Evolutionary conservation across 495 filamentous ascomycete genomes (phyloP), one percentile per base, ranked within the genome.

Genomic region (Cercophora newfieldiana): DNA sequence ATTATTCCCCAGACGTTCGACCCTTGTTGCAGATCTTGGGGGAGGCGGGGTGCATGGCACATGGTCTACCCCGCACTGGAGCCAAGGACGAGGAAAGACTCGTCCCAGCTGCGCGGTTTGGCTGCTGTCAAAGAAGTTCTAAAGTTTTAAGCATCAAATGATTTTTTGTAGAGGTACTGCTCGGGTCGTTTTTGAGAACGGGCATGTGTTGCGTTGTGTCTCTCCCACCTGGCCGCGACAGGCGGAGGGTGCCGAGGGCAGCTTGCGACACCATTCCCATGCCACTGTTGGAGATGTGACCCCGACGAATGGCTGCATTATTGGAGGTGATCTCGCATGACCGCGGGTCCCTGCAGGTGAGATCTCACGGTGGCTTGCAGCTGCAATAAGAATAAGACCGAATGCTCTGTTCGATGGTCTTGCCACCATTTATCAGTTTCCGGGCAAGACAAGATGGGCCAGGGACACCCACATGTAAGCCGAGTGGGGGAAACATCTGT

Each of bases 31-130:
- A 44, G 37, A 44, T 44, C 37, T 14, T 44, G 37, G 37, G n/a
- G 50, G 21, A 53, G 50, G 50, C 50, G 50, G 50, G 24, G 50
- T 22, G 50, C 21, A 26, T 47, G 50, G 50, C 50, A 53, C 50
- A 53, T 53, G 50, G 50, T 19, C 50, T 26, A 53, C 50, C 50
- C 50, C 50, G 50, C 50, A 53, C 19, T 53, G 21, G 16, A 19
- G 24, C 24, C 37, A 44, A 53, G 19, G 50, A 26, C 50, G 50
- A 26, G 37, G 37, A 7, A 47, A 22, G 16, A 26, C 50, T 53
- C 24, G 37, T 6, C 37, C 37, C 37, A 44, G 37, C 37, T 5
- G 37, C 12, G 4, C 18, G 37, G 37, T 44, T 44, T 44, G 37
- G 12, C 37, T 44, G 37, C 37, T 14, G 37, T 44, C 37, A 44